Conservation (phyloP, 306 rosid genomes). For the Vigna unguiculata region DNA sequence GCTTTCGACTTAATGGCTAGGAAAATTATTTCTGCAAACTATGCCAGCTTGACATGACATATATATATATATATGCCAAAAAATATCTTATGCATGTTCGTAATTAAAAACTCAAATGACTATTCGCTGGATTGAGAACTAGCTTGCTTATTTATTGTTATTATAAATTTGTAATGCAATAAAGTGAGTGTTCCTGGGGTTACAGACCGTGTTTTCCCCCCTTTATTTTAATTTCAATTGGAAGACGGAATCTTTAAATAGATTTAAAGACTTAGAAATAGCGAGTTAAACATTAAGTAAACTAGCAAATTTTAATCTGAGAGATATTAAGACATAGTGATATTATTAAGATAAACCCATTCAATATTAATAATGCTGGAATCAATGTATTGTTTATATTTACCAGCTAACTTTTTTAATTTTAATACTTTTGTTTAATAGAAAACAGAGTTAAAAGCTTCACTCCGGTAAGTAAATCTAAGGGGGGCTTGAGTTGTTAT, state of each 20-base stretch:
- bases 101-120: neutral
- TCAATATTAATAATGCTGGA: no score
- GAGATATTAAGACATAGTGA: no score
- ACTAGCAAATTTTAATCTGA: no score
- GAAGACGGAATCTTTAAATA: neutral
- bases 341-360: no score
- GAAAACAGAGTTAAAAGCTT: no score
- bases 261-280: no score
- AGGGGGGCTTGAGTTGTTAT: neutral
- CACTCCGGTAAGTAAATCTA: no score
- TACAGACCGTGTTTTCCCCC: neutral
- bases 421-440: no score
- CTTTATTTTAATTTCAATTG: neutral
- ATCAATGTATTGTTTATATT: no score
- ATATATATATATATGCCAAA: neutral
- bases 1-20: neutral
- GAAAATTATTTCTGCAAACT: slow-evolving; percentile 2
- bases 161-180: neutral
- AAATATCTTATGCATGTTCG: neutral
- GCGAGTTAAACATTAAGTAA: no score
- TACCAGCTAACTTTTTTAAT: no score
- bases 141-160: neutral
- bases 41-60: neutral
- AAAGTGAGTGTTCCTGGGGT: neutral
- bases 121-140: neutral